Percentiles rank a stretch among this genome's conserved stretches.
Conservation (phyloP, 805 yeast species). For the Debaryomyces prosopidis region DNA sequence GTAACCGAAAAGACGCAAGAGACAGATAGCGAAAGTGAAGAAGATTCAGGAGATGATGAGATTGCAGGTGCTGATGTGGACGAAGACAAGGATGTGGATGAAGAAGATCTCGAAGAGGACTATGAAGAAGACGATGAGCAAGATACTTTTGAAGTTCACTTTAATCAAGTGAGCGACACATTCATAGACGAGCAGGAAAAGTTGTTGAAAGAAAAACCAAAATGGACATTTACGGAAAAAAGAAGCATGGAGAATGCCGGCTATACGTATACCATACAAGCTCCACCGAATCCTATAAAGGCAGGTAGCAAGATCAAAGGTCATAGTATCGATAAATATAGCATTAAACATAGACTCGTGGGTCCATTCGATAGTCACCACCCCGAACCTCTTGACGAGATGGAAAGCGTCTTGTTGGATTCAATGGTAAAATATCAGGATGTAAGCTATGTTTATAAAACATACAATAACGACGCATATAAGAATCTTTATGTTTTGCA, state of each 20-base stretch:
- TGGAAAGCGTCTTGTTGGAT: slow-evolving; percentile 57
- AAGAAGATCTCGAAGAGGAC: slow-evolving; percentile 23
- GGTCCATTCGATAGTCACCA: slow-evolving; percentile 18
- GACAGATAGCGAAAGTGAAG: slow-evolving; percentile 15
- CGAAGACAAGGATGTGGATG: slow-evolving; percentile 18
- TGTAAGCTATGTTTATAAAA: slow-evolving; percentile 57
- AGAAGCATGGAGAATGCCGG: slow-evolving; percentile 16
- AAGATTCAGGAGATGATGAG: slow-evolving; percentile 21
- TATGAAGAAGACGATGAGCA: slow-evolving; percentile 40
- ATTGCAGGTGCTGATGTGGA: slow-evolving; percentile 33
- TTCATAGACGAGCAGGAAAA: slow-evolving; percentile 27
- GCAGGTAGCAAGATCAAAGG: neutral
- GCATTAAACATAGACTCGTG: slow-evolving; percentile 30
- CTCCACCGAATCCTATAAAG: neutral
- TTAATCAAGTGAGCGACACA: slow-evolving; percentile 50
- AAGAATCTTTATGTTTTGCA: slow-evolving; percentile 70
- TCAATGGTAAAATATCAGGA: slow-evolving; percentile 77
- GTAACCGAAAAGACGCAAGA: slow-evolving; percentile 8
- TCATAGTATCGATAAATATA: slow-evolving; percentile 15
- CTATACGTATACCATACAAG: slow-evolving; percentile 19
- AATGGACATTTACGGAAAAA: slow-evolving; percentile 28
- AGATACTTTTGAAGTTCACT: slow-evolving; percentile 82
- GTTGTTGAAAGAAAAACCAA: slow-evolving; percentile 15
- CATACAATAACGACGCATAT: slow-evolving; percentile 52
- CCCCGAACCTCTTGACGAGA: slow-evolving; percentile 13